These are phyloP conservation scores for Phytophthora melonis DNA, from an alignment of 352 stramenopile genomes.

Conservation along the genomic window DNA sequence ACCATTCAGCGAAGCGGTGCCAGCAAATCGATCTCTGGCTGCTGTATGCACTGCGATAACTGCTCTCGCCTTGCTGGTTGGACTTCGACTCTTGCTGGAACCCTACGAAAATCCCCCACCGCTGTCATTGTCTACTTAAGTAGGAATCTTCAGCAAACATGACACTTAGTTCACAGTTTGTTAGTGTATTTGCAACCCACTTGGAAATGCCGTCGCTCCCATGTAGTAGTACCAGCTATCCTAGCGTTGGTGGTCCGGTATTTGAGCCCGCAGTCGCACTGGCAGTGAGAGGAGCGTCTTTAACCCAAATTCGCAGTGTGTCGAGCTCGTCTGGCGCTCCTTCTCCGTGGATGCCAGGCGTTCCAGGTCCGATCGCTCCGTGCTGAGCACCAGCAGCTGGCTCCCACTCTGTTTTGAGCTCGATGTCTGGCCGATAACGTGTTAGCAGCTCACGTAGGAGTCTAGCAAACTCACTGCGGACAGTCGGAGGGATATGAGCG, in stretches of 20 bases:
- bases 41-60: slow-evolving; percentile 13
- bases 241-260: slow-evolving; percentile 23
- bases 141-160: slow-evolving; percentile 4
- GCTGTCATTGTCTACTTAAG: neutral
- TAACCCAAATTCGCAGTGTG: slow-evolving; percentile 78
- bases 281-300: slow-evolving; percentile 44
- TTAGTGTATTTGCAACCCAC: slow-evolving; percentile 27
- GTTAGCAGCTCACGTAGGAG: slow-evolving; percentile 64
- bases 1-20: neutral
- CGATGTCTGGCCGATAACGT: slow-evolving; percentile 71
- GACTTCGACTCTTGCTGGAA: slow-evolving; percentile 18
- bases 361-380: slow-evolving; percentile 21
- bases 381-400: slow-evolving; percentile 47
- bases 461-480: slow-evolving; percentile 74
- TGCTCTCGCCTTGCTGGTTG: slow-evolving; percentile 19
- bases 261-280: slow-evolving; percentile 9
- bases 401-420: slow-evolving; percentile 78
- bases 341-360: slow-evolving; percentile 24
- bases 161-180: slow-evolving; percentile 10
- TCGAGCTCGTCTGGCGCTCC: slow-evolving; percentile 54
- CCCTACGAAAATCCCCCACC: neutral
- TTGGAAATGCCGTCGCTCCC: slow-evolving; percentile 6
- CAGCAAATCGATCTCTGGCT: neutral
- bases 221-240: slow-evolving; percentile 12
- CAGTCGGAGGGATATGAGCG: slow-evolving; percentile 70